Conservation (phyloP, 768 basidiomycete genomes). For the Tricholoma terreum region DNA sequence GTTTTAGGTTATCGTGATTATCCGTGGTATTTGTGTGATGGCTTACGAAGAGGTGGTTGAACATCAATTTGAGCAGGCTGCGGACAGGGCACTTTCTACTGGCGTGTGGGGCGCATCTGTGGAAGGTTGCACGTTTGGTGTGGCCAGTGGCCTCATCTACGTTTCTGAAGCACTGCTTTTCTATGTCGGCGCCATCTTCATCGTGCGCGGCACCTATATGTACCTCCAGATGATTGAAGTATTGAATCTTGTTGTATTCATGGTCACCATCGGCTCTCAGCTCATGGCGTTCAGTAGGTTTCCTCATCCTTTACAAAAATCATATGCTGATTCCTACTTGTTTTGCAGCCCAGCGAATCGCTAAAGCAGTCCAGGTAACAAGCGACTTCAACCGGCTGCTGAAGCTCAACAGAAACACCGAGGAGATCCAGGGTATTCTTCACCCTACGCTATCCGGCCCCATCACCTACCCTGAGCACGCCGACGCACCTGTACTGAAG, state of each 20-base stretch:
- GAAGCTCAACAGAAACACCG: constrained; percentile 56
- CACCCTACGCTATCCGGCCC: constrained; percentile 64
- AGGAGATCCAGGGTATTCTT: constrained; percentile 72
- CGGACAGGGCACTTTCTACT: constrained; percentile 55
- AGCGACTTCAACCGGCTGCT: constrained; percentile 73
- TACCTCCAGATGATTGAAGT: constrained; percentile 90
- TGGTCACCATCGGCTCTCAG: constrained; percentile 87
- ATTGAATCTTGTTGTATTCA: constrained; percentile 88
- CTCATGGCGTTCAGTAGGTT: constrained; percentile 91
- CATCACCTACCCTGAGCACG: constrained; percentile 77
- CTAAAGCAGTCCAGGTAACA: constrained; percentile 83
- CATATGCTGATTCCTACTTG: constrained; percentile 1
- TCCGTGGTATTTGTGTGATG: constrained; percentile 87
- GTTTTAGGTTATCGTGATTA: constrained; percentile 67
- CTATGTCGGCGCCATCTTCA: constrained; percentile 85
- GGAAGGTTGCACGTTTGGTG: constrained; percentile 80
- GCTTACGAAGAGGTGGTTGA: constrained; percentile 72
- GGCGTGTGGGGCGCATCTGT: constrained; percentile 84
- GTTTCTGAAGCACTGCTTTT: constrained; percentile 89
- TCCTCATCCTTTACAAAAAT: not conserved
- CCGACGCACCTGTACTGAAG: constrained; percentile 68
- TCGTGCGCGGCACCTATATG: constrained; percentile 75
- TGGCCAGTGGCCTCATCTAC: constrained; percentile 82
- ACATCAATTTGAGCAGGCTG: constrained; percentile 70
- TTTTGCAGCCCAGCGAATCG: constrained; percentile 62